Base-by-base conservation (phyloP, 805 yeast species). In the Ogataea salicorniae region DNA sequence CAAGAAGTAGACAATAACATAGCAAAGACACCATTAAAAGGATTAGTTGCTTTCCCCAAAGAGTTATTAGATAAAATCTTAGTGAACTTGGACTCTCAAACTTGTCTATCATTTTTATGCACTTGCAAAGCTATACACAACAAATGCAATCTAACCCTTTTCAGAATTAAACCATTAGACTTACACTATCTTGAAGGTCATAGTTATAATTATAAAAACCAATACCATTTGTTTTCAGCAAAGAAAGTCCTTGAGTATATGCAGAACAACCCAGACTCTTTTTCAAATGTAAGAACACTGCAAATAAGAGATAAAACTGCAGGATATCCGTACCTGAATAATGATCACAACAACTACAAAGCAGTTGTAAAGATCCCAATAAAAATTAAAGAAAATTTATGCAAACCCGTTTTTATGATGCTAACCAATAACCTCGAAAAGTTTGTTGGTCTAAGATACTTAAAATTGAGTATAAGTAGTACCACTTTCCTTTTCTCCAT, bases 51-150 rank as follows among this genome's bases (percentile, higher is more conserved):
- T 13, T 11, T n/a, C 11, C 63, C 65, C 5, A 55, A 52, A 39
- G 65, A 61, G 51, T 39, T 61, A 20, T 46, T 61, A 33, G 65
- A 60, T 37, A 51, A 48, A 34, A 47, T 61, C 5, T 37, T 61
- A 13, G 37, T 20, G 3, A 39, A 42, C 34, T 31, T 56, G 5
- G 48, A 45, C 14, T 16, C 55, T 16, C 18, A 34, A 7, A 57
- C 54, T 31, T 46, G 45, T 17, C n/a, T 58, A 20, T 42, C 58
- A 11, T 56, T 59, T 44, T 38, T 59, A 14, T 44, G 55, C 3
- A 49, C 50, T 7, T 57, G 54, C 46, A 52, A 51, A 43, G 31
- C 43, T 36, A 48, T 59, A 34, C 51, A 58, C 45, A 16, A 46
- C 5, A 55, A 49, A 39, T 54, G 61, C 26, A 50, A 52, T 16